Conservation (phyloP, 805 yeast species). For the Saccharomycopsis malanga region DNA sequence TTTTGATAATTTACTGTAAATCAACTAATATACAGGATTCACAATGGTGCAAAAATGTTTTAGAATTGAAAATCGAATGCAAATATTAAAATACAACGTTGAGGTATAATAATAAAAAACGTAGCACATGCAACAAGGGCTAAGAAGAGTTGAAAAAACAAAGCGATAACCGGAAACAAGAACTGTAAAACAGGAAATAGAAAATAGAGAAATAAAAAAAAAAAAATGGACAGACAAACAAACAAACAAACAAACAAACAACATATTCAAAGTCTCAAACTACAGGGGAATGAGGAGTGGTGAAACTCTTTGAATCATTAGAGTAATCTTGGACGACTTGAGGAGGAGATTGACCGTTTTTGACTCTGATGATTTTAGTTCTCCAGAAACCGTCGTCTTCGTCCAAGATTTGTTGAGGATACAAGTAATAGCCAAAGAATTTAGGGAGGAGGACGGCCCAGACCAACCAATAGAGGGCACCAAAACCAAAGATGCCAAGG, state of each 20-base stretch:
- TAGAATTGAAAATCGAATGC: too few species aligned
- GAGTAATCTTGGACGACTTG: not conserved
- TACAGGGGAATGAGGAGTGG: too few species aligned
- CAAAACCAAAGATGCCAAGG: slow-evolving; percentile 64
- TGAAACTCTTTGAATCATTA: not conserved
- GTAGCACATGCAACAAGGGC: too few species aligned
- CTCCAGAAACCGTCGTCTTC: slow-evolving; percentile 68
- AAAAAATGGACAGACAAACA: not conserved
- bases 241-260: not conserved
- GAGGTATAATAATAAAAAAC: too few species aligned
- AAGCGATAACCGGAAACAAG: not conserved
- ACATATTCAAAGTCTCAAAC: too few species aligned
- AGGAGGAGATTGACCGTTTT: slow-evolving; percentile 23
- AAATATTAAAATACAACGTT: too few species aligned
- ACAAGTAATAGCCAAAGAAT: slow-evolving; percentile 45
- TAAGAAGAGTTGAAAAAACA: too few species aligned
- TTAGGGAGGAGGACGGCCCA: slow-evolving; percentile 57
- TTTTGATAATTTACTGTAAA: too few species aligned
- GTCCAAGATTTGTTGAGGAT: slow-evolving; percentile 48
- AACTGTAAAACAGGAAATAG: not conserved
- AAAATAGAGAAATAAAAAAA: too few species aligned
- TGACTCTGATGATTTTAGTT: slow-evolving; percentile 43
- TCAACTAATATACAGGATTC: too few species aligned
- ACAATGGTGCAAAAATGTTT: too few species aligned
- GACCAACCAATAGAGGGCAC: slow-evolving; percentile 57